A percentile compares a stretch with the other conserved stretches of the same genome.
phyloP scores from a whole-genome alignment of 305 asterid species.

The Fraxinus platypoda region DNA sequence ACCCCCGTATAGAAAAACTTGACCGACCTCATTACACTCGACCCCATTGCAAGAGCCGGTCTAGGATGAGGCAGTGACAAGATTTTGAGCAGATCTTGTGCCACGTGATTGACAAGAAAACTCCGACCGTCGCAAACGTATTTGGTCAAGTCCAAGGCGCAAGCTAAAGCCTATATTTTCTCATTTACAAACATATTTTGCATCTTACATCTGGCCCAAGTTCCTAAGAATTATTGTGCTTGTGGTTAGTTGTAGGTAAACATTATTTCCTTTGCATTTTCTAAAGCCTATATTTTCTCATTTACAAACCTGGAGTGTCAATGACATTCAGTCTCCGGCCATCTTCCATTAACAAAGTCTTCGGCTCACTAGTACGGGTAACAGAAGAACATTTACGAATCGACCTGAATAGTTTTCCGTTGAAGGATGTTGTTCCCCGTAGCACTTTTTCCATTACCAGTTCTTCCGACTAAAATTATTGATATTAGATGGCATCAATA shows the following conservation, averaged over 20 bases:
- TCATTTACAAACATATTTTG: too few relatives aligned
- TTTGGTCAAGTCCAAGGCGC: too few relatives aligned
- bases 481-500: too few relatives aligned
- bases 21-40: too few relatives aligned
- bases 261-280: not conserved
- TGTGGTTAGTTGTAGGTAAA: not conserved
- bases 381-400: conserved; percentile 62
- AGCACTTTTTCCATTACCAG: conserved; percentile 48
- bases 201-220: not conserved
- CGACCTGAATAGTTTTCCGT: conserved; percentile 53
- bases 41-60: too few relatives aligned
- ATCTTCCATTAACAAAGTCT: conserved; percentile 40
- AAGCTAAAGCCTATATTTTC: too few relatives aligned
- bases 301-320: conserved; percentile 63
- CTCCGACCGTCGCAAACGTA: too few relatives aligned
- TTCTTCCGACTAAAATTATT: conserved; percentile 33
- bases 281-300: not conserved
- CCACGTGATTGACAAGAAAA: too few relatives aligned
- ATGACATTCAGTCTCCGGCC: conserved; percentile 60
- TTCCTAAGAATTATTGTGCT: not conserved
- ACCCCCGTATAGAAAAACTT: too few relatives aligned
- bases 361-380: conserved; percentile 67
- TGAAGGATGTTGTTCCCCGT: conserved; percentile 47
- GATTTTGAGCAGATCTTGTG: too few relatives aligned
- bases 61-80: too few relatives aligned